Percentiles rank a stretch among this genome's conserved stretches.
phyloP scores from a whole-genome alignment of 306 rosid species.

The Astragalus membranaceus region DNA sequence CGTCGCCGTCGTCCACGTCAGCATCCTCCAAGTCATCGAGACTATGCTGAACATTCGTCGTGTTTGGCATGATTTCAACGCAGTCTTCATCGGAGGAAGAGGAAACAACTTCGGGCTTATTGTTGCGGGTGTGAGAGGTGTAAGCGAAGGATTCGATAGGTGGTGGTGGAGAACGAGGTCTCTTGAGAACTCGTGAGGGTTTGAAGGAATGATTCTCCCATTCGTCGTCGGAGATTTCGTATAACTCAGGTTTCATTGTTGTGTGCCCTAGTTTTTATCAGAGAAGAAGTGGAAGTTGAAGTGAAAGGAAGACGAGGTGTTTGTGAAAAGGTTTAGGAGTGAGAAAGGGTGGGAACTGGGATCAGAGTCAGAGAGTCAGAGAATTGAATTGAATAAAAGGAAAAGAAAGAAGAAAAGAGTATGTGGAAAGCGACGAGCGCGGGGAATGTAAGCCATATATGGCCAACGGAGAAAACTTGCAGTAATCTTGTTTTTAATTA shows the following conservation, averaged over 20 bases:
- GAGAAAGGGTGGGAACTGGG: background rate
- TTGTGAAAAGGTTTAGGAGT: background rate
- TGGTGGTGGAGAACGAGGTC: slow-evolving; percentile 44
- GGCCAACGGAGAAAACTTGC: no score
- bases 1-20: slow-evolving; percentile 23
- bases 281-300: background rate
- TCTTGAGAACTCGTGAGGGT: slow-evolving; percentile 67
- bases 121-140: background rate
- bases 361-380: background rate
- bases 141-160: slow-evolving; percentile 76
- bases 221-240: slow-evolving; percentile 94
- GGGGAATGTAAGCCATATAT: background rate
- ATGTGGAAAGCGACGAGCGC: slow-evolving; percentile 5
- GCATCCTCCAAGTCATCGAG: slow-evolving; percentile 58
- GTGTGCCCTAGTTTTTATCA: background rate
- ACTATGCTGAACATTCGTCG: background rate
- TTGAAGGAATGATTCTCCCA: slow-evolving; percentile 84
- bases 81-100: slow-evolving; percentile 32
- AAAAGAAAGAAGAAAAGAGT: background rate
- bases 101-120: slow-evolving; percentile 1
- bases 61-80: slow-evolving; percentile 24
- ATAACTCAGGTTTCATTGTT: slow-evolving; percentile 73
- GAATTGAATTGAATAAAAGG: background rate
- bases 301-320: background rate
- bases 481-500: no score